Base-by-base conservation (phyloP, 805 yeast genomes). In the Saccharomycopsis schoenii region DNA sequence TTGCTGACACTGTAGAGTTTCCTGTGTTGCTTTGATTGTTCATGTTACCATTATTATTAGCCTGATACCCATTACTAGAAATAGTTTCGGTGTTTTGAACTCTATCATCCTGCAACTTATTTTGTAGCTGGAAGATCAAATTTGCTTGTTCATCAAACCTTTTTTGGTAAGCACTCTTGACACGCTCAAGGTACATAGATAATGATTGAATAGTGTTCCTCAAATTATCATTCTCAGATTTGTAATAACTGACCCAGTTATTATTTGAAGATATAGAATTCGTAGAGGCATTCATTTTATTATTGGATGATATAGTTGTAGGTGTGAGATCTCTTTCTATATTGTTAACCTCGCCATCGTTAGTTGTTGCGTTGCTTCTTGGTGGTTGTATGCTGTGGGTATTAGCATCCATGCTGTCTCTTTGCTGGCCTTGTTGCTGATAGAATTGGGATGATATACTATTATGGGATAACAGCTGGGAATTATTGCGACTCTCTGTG, bases 91-190 rank as follows among this genome's bases (percentile, higher is more conserved):
- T 34, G 14, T 6, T 37, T 12, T 54, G 43, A 29, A 37, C 47
- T 15, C 47, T 17, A 9, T 24, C 37, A 25, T 17, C 56, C 34
- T 56, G 51, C n/a, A 47, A 19, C 43, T 54, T 43, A 25, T 39
- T 51, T 50, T 60, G 62, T 4, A 60, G 39, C 14, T 52, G 50
- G 9, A 24, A 34, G 17, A 60, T 50, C 43, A 50, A 40, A 4
- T 42, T 50, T 17, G 36, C 52, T 29, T 57, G 62, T n/a, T 60
- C 59, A 17, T 60, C 62, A 25, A 56, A 37, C 36, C 36, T 41
- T 29, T 40, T 14, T 42, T 58, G 42, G 25, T 58, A 58, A 19
- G 37, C 34, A 12, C 54, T 21, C 19, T 43, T 58, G 34, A 58
- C 43, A 29, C 24, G 37, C 1, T 54, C 58, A 14, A 42, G 25